Evolutionary conservation across 2,329 filamentous ascomycete species (phyloP).

Genomic region (Fusarium pseudoanthophilum): DNA sequence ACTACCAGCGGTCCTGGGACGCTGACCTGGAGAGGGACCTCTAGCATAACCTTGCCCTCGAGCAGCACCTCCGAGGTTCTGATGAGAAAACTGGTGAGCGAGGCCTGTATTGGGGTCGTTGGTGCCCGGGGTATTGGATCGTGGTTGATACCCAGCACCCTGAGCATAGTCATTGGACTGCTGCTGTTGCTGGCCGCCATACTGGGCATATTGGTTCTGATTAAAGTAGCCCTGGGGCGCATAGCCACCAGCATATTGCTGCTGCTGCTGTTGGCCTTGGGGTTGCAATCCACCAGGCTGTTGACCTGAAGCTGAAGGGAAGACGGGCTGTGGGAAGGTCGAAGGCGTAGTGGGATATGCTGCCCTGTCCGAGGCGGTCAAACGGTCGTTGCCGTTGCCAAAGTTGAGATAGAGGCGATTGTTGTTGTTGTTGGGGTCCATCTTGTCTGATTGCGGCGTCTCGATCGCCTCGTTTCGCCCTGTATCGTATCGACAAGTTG

Average conservation of each 20-base stretch:
- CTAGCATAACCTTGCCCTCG: slow-evolving; percentile 77
- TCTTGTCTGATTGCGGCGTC: slow-evolving; percentile 47
- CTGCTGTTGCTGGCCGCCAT: slow-evolving; percentile 50
- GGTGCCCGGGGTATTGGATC: slow-evolving; percentile 68
- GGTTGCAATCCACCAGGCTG: slow-evolving; percentile 46
- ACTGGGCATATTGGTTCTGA: slow-evolving; percentile 66
- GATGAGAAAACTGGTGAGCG: slow-evolving; percentile 95
- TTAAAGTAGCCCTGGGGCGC: slow-evolving; percentile 67
- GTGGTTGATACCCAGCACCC: slow-evolving; percentile 58
- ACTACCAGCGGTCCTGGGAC: slow-evolving; percentile 85
- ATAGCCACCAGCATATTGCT: slow-evolving; percentile 60
- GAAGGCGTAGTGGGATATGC: slow-evolving; percentile 90
- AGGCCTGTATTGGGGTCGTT: slow-evolving; percentile 91
- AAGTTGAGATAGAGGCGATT: slow-evolving; percentile 75
- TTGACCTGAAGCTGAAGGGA: slow-evolving; percentile 50
- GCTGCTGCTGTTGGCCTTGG: slow-evolving; percentile 44
- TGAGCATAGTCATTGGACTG: slow-evolving; percentile 63
- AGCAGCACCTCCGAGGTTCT: slow-evolving; percentile 83
- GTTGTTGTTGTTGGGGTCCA: slow-evolving; percentile 70
- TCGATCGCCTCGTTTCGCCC: slow-evolving; percentile 32
- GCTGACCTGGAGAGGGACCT: slow-evolving; percentile 74
- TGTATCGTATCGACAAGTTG: slow-evolving; percentile 34
- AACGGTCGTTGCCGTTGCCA: slow-evolving; percentile 72
- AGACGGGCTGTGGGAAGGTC: slow-evolving; percentile 93
- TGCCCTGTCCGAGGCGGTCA: slow-evolving; percentile 70